Base-by-base conservation (phyloP, 2,329 filamentous ascomycete genomes). In the Amylocarpus encephaloides region DNA sequence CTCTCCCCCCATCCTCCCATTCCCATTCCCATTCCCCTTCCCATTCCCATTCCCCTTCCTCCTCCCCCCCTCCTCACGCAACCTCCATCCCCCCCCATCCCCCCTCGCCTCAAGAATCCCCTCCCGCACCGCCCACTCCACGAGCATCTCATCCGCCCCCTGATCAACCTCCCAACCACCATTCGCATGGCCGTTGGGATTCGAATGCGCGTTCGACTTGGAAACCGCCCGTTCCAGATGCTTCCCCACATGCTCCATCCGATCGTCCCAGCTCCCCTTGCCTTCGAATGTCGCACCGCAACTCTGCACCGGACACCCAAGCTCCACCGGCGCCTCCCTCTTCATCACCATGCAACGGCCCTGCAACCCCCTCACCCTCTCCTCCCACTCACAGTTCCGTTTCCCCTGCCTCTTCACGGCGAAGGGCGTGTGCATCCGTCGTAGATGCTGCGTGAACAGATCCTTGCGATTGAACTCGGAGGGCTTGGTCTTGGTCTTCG, bases 171-270 rank as follows among this genome's bases (percentile, higher is more conserved):
- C 36, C 12, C 19, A 32, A 12, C 15, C 38, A 1, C 18, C 45
- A 7, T 13, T 29, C 15, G 66, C 3, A 7, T 7, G 4, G 22
- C 22, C 22, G 22, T 26, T 26, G 22, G 22, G 4, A 7, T 7
- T 26, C 4, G 4, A 4, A 4, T 26, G 22, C 4, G 22, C 22
- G 22, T 26, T 26, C 4, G 22, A 26, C 4, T 4, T 26, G 7
- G 22, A 26, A 4, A 69, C 70, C 0, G 68, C 71, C 29, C 70
- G 71, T 67, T 93, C 88, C 41, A 92, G 75, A 66, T 96, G 91
- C 51, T 80, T 76, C 0, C 87, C 88, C 2, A 95, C 80, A 68
- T 96, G 91, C 67, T 96, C 91, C 82, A 95, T 88, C 19, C 87
- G 76, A 50, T 83, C 77, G 51, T 93, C 86, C 90, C 90, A 95